These are phyloP conservation scores for Gracilaria caudata DNA, from an alignment of 23 red algal genomes.

Conservation along the genomic window DNA sequence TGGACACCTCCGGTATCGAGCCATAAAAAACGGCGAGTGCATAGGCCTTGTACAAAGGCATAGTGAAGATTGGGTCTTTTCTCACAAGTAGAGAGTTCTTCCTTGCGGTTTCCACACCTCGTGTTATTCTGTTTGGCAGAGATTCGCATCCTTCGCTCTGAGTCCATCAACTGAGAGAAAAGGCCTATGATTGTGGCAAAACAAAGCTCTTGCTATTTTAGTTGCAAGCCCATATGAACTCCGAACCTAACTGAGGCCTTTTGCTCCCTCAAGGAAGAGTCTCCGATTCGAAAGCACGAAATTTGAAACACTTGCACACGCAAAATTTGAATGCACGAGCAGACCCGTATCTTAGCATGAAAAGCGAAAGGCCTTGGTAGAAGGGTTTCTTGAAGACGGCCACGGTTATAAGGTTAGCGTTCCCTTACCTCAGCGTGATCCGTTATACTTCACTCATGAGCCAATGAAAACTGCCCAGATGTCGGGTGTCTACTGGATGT, in stretches of 20 bases:
- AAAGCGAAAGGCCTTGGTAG: too few relatives aligned
- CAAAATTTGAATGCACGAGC: too few relatives aligned
- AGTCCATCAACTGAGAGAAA: neutral
- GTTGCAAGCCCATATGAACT: neutral
- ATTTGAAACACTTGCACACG: too few relatives aligned
- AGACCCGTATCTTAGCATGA: too few relatives aligned
- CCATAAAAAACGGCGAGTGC: too few relatives aligned
- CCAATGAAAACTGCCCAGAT: constrained; percentile 9
- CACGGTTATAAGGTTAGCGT: too few relatives aligned
- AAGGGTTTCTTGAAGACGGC: too few relatives aligned
- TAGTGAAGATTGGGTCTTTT: neutral
- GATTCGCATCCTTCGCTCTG: neutral
- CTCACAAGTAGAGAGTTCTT: too few relatives aligned
- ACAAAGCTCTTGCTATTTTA: neutral
- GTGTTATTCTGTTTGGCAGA: neutral
- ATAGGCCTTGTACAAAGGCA: neutral
- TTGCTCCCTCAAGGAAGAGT: too few relatives aligned
- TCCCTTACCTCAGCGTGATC: too few relatives aligned
- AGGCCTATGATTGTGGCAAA: neutral
- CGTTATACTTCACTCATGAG: neutral
- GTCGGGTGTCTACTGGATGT: neutral
- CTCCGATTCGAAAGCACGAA: too few relatives aligned
- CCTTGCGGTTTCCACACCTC: neutral
- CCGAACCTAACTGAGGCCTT: too few relatives aligned
- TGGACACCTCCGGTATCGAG: neutral